phyloP scores from a whole-genome alignment of 148 eudicot genomes.

The Limonium bicolor region DNA sequence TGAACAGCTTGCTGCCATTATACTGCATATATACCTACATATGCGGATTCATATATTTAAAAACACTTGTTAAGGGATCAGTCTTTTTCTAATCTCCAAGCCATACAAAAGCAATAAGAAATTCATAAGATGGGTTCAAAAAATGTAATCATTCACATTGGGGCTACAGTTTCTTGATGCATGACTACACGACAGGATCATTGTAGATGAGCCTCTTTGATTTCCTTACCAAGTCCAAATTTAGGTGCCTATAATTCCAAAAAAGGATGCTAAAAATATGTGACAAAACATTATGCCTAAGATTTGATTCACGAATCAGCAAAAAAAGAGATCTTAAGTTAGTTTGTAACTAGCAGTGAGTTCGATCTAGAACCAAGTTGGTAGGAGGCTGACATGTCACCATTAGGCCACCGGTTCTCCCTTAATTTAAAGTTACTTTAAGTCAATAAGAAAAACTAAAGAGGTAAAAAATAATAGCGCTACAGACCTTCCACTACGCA shows the following conservation, averaged over 20 bases:
- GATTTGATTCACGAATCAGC: background rate
- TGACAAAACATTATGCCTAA: background rate
- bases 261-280: too few species aligned
- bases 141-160: too few species aligned
- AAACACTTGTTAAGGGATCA: background rate
- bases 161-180: too few species aligned
- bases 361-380: background rate
- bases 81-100: background rate
- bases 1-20: background rate
- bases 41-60: background rate
- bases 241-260: too few species aligned
- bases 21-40: background rate
- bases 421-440: background rate
- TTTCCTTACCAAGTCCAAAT: too few species aligned
- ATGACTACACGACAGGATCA: too few species aligned
- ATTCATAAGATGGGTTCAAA: too few species aligned
- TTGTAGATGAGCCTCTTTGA: too few species aligned
- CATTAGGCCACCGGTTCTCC: too few species aligned
- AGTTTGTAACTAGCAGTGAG: too few species aligned
- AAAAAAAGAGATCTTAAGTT: background rate
- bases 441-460: background rate
- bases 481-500: conserved; percentile 69
- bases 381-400: too few species aligned
- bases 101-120: too few species aligned
- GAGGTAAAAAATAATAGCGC: background rate